A percentile compares a stretch with the other conserved stretches of the same genome.
Conservation (phyloP, 1,284 basidiomycete species). For the Peniophora sp. region DNA sequence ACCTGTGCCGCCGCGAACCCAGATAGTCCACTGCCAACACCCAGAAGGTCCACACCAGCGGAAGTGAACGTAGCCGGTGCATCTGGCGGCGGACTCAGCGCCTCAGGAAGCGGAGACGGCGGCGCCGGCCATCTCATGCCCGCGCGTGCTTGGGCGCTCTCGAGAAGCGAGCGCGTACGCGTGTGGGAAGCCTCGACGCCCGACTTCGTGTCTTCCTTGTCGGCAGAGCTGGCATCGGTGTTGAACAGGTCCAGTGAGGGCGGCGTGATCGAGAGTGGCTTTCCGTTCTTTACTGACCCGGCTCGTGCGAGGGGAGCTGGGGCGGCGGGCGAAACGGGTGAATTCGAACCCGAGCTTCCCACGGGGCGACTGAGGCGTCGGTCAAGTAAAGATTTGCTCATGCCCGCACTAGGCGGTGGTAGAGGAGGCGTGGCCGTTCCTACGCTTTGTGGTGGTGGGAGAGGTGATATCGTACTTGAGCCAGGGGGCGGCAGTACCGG, state of each 20-base stretch:
- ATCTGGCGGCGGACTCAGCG: constrained; percentile 7
- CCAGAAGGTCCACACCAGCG: neutral
- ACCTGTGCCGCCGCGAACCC: no score
- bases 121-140: constrained; percentile 9
- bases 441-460: neutral
- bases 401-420: no score
- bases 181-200: neutral
- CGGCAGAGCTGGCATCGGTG: neutral
- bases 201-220: neutral
- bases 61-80: neutral
- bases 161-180: neutral
- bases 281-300: neutral
- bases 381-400: no score
- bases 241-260: neutral
- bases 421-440: neutral
- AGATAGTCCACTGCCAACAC: neutral
- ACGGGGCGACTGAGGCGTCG: no score
- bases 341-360: no score
- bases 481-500: no score
- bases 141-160: neutral
- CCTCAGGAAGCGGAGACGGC: constrained; percentile 4
- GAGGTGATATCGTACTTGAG: no score
- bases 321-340: neutral
- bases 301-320: neutral
- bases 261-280: neutral